A percentile compares a stretch with the other conserved stretches of the same genome.
These are phyloP conservation scores for Cytospora schulzeri DNA, from an alignment of 2,329 filamentous ascomycete species.

Conservation along the genomic window DNA sequence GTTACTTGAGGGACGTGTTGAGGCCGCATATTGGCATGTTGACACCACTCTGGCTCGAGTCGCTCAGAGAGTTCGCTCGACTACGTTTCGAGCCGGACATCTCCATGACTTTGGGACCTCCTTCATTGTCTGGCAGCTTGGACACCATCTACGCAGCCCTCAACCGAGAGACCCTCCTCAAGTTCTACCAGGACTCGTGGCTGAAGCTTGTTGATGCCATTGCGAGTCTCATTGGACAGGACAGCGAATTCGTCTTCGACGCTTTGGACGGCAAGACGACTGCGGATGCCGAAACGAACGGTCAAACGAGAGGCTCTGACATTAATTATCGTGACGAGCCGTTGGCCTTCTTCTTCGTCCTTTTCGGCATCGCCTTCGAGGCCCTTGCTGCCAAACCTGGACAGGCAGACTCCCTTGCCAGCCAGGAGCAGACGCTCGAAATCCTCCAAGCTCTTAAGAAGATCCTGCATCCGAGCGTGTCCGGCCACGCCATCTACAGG, in stretches of 20 bases:
- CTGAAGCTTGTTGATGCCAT: slow-evolving; percentile 96
- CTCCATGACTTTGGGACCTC: slow-evolving; percentile 82
- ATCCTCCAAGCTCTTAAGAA: slow-evolving; percentile 92
- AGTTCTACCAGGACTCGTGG: slow-evolving; percentile 98
- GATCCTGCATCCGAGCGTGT: slow-evolving; percentile 91
- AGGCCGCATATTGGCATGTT: slow-evolving; percentile 87
- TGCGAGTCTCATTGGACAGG: slow-evolving; percentile 93
- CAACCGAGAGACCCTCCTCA: slow-evolving; percentile 88
- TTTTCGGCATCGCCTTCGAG: slow-evolving; percentile 96
- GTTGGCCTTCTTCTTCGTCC: slow-evolving; percentile 97
- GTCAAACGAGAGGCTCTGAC: slow-evolving; percentile 65
- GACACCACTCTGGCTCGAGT: slow-evolving; percentile 92
- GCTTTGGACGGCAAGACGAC: slow-evolving; percentile 84
- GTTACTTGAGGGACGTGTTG: slow-evolving; percentile 84
- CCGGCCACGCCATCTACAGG: slow-evolving; percentile 93
- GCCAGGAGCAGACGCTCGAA: slow-evolving; percentile 74
- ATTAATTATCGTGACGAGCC: slow-evolving; percentile 99
- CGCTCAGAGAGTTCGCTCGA: slow-evolving; percentile 88
- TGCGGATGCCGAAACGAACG: slow-evolving; percentile 49
- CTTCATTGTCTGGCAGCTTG: slow-evolving; percentile 79
- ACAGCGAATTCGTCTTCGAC: slow-evolving; percentile 97
- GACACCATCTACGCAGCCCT: slow-evolving; percentile 94
- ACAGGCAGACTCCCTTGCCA: slow-evolving; percentile 65
- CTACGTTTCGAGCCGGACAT: slow-evolving; percentile 94
- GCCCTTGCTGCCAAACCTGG: slow-evolving; percentile 82